These are phyloP conservation scores for Lodderomyces oxycetoniae DNA, from an alignment of 1,139 yeast species.

Conservation along the genomic window DNA sequence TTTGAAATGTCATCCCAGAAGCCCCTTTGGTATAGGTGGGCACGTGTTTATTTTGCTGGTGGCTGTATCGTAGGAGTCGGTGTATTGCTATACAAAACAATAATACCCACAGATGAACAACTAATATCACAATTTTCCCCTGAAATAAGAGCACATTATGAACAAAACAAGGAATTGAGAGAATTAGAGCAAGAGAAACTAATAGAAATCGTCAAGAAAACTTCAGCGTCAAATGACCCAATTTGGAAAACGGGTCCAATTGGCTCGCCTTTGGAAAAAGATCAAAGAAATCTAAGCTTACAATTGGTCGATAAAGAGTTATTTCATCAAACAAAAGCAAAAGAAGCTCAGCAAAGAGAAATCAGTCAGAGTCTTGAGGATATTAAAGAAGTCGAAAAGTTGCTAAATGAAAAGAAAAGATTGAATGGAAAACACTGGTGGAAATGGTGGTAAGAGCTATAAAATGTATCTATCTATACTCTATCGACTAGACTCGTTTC, in stretches of 20 bases:
- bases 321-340: slow-evolving; percentile 45
- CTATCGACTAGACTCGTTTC: no score
- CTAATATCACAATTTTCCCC: slow-evolving; percentile 73
- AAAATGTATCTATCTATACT: background rate
- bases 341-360: slow-evolving; percentile 37
- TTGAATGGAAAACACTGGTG: slow-evolving; percentile 29
- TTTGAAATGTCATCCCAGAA: no score
- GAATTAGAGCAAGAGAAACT: slow-evolving; percentile 61
- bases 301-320: slow-evolving; percentile 46
- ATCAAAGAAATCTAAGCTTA: slow-evolving; percentile 29
- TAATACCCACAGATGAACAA: slow-evolving; percentile 83
- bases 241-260: slow-evolving; percentile 77
- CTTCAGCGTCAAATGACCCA: slow-evolving; percentile 65
- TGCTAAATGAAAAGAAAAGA: slow-evolving; percentile 27
- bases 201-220: slow-evolving; percentile 59
- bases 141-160: slow-evolving; percentile 73
- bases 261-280: slow-evolving; percentile 57
- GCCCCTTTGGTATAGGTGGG: slow-evolving; percentile 57
- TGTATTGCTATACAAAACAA: slow-evolving; percentile 57
- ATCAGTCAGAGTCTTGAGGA: slow-evolving; percentile 33
- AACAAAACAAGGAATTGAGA: slow-evolving; percentile 57
- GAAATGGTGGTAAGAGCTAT: slow-evolving; percentile 14
- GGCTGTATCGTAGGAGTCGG: slow-evolving; percentile 70
- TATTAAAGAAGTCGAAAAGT: slow-evolving; percentile 28
- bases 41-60: slow-evolving; percentile 49